A percentile compares a stretch with the other conserved stretches of the same genome.
Evolutionary conservation across 495 filamentous ascomycete genomes (phyloP).

Genomic region (Hypoxylon intermedium): DNA sequence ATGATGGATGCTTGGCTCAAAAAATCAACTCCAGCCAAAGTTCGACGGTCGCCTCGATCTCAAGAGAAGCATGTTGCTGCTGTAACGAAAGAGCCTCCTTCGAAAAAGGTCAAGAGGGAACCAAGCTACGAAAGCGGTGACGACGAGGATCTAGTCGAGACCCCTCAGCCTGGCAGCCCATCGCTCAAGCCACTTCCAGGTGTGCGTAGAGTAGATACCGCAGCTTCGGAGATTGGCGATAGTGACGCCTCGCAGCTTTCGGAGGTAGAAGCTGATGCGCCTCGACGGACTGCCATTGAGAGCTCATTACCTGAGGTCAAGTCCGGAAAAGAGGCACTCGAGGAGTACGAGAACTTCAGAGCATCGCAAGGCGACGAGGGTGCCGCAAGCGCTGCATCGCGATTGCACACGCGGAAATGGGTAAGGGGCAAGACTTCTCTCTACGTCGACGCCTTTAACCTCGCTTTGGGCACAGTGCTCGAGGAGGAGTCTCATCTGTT

Average conservation of each 20-base stretch:
- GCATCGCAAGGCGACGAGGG: slow-evolving; percentile 53
- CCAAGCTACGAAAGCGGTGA: slow-evolving; percentile 42
- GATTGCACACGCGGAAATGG: slow-evolving; percentile 53
- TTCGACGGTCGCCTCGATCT: slow-evolving; percentile 2
- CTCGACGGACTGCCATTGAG: slow-evolving; percentile 75
- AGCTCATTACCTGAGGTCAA: slow-evolving; percentile 72
- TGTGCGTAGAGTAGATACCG: slow-evolving; percentile 32
- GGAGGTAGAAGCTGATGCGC: slow-evolving; percentile 43
- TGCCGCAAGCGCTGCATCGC: slow-evolving; percentile 46
- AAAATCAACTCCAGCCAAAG: slow-evolving; percentile 3
- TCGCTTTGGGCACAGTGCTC: slow-evolving; percentile 88
- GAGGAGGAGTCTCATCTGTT: slow-evolving; percentile 91
- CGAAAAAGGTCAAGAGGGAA: slow-evolving; percentile 45
- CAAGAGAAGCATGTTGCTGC: slow-evolving; percentile 1
- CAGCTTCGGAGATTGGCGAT: slow-evolving; percentile 42
- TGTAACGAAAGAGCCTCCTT: slow-evolving; percentile 37
- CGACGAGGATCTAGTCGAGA: slow-evolving; percentile 39
- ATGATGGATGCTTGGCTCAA: slow-evolving; percentile 43
- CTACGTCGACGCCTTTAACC: slow-evolving; percentile 96
- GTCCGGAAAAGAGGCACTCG: slow-evolving; percentile 73
- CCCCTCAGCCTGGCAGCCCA: slow-evolving; percentile 13
- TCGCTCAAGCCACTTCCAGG: slow-evolving; percentile 14
- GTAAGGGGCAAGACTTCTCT: slow-evolving; percentile 74
- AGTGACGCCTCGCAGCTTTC: slow-evolving; percentile 39
- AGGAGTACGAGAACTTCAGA: slow-evolving; percentile 74